Conservation (phyloP, 2,329 filamentous ascomycete genomes). For the Penicillium frequentans region DNA sequence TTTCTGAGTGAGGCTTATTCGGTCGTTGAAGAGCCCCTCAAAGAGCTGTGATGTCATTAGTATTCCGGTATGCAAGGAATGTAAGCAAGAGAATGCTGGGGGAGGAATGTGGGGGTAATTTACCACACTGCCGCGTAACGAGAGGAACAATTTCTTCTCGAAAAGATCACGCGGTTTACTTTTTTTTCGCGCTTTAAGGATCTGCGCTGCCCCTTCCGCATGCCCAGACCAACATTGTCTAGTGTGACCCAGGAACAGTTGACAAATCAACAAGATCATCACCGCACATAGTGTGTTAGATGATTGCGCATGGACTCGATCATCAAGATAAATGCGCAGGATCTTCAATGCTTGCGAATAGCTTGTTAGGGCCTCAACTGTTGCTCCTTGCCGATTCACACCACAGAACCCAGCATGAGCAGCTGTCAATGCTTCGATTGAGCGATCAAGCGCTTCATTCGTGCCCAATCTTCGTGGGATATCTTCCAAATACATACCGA, state of each 20-base stretch:
- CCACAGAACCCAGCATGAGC: conserved; percentile 30
- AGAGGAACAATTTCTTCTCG: conserved; percentile 34
- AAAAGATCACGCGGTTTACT: conserved; percentile 34
- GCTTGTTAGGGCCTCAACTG: conserved; percentile 27
- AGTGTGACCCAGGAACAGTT: conserved; percentile 24
- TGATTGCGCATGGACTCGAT: conserved; percentile 30
- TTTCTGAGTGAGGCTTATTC: conserved; percentile 29
- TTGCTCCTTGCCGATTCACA: conserved; percentile 7
- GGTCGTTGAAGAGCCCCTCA: conserved; percentile 36
- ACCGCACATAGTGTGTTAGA: conserved; percentile 40
- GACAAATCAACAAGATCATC: conserved; percentile 36
- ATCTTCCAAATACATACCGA: conserved; percentile 48
- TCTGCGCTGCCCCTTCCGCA: conserved; percentile 36
- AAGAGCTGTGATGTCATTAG: conserved; percentile 27
- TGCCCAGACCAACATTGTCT: conserved; percentile 27
- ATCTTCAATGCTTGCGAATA: conserved; percentile 31
- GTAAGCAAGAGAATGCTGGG: not conserved
- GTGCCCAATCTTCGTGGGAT: conserved; percentile 48
- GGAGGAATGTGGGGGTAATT: not conserved
- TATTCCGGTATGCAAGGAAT: not conserved
- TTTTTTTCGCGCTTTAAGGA: conserved; percentile 34
- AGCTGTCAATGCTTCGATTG: conserved; percentile 31
- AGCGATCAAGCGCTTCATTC: conserved; percentile 49
- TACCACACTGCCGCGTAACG: conserved; percentile 39
- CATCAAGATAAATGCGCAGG: conserved; percentile 31